A percentile compares a stretch with the other conserved stretches of the same genome.
Conservation (phyloP, 1,139 yeast genomes). For the Trichomonascaceae sp. region DNA sequence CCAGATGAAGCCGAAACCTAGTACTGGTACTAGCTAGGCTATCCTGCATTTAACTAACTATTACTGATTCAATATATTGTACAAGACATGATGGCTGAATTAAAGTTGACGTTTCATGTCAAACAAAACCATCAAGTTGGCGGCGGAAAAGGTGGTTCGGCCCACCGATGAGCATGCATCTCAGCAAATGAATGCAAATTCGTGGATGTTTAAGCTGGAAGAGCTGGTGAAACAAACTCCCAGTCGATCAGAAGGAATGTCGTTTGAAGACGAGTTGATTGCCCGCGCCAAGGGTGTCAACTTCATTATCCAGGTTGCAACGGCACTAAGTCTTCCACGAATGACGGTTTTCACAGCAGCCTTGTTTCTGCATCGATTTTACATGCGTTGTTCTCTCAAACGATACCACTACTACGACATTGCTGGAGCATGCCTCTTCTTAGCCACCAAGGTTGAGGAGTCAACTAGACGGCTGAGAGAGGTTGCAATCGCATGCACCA, state of each 20-base stretch:
- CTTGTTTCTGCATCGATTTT: slow-evolving; percentile 38
- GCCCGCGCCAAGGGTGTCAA: slow-evolving; percentile 35
- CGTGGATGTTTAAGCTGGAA: slow-evolving; percentile 8
- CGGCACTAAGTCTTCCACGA: slow-evolving; percentile 32
- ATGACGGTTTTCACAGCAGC: slow-evolving; percentile 37
- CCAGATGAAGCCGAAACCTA: no score
- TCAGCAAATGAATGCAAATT: no score
- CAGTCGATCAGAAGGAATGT: slow-evolving; percentile 26
- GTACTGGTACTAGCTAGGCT: no score
- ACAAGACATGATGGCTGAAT: no score
- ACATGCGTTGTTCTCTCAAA: slow-evolving; percentile 31
- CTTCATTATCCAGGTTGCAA: slow-evolving; percentile 33
- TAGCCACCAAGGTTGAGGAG: slow-evolving; percentile 42
- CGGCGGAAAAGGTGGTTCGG: no score
- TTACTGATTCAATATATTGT: no score
- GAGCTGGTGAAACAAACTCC: slow-evolving; percentile 20
- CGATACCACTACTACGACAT: slow-evolving; percentile 31
- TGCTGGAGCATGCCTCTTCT: slow-evolving; percentile 36
- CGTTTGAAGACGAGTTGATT: slow-evolving; percentile 28
- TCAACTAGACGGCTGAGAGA: slow-evolving; percentile 35
- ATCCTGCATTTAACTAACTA: no score
- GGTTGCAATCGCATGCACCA: slow-evolving; percentile 34
- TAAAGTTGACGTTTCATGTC: no score
- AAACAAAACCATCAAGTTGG: no score
- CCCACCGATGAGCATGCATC: no score